Percentiles rank a stretch among this genome's conserved stretches.
Conservation (phyloP, 75 land plant genomes). For the Cunninghamia lanceolata region DNA sequence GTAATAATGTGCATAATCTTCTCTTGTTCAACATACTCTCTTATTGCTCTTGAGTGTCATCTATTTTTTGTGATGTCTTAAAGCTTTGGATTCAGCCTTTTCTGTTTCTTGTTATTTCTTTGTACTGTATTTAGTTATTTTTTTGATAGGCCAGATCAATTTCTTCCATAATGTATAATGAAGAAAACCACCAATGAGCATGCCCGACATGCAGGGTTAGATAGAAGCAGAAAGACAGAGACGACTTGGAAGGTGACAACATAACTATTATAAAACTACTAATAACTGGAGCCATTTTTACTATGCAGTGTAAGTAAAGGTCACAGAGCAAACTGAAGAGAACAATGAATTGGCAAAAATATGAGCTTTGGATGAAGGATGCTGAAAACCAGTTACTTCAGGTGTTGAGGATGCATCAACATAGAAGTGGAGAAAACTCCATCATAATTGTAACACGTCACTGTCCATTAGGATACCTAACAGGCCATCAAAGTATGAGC, state of each 20-base stretch:
- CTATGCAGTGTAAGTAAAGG: not conserved
- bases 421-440: not conserved
- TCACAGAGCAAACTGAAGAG: not conserved
- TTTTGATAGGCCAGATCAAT: not conserved
- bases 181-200: not conserved
- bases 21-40: not conserved
- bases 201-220: not conserved
- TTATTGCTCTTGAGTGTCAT: not conserved
- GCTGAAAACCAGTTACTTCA: not conserved
- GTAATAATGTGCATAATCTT: slow-evolving; percentile 3
- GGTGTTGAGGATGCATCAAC: not conserved
- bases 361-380: not conserved
- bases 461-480: not conserved
- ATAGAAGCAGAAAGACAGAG: not conserved
- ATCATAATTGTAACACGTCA: not conserved
- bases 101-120: not conserved
- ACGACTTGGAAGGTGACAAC: not conserved
- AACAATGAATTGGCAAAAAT: not conserved
- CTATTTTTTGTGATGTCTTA: not conserved
- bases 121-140: not conserved
- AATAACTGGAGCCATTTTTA: not conserved
- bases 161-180: not conserved
- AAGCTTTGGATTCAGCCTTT: not conserved
- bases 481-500: not conserved
- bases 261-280: not conserved